phyloP scores from a whole-genome alignment of 495 filamentous ascomycete species.

The Xylaria castorea region DNA sequence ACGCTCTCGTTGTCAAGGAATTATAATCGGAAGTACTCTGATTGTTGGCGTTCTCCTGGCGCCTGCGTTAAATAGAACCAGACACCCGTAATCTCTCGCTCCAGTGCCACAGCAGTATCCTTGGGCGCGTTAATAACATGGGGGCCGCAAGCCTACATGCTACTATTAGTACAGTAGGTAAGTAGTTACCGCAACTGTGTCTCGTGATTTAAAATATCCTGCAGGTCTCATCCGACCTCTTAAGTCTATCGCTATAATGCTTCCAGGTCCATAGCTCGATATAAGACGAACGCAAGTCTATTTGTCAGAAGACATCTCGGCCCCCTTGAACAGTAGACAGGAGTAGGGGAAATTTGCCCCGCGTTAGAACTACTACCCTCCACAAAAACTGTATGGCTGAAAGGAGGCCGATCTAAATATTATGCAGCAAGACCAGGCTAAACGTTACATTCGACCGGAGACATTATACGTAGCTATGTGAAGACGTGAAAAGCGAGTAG shows the following conservation, averaged over 20 bases:
- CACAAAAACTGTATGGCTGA: neutral
- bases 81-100: slow-evolving; percentile 9
- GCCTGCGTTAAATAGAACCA: neutral
- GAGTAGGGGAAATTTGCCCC: neutral
- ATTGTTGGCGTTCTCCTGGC: neutral
- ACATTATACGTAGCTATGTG: neutral
- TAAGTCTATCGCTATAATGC: neutral
- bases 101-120: neutral
- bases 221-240: neutral
- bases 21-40: neutral
- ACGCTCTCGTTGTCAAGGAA: neutral
- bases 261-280: neutral
- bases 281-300: neutral
- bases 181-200: neutral
- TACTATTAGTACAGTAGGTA: slow-evolving; percentile 5
- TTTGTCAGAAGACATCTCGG: neutral
- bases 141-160: neutral
- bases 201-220: neutral
- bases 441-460: neutral
- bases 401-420: neutral
- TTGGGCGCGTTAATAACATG: neutral
- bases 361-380: neutral
- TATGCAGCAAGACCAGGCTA: neutral
- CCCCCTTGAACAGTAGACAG: neutral
- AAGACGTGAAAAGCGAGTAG: neutral